Evolutionary conservation across 2,329 filamentous ascomycete genomes (phyloP), one percentile per base, ranked within the genome.

Genomic region (Rugonectria rugulosa): DNA sequence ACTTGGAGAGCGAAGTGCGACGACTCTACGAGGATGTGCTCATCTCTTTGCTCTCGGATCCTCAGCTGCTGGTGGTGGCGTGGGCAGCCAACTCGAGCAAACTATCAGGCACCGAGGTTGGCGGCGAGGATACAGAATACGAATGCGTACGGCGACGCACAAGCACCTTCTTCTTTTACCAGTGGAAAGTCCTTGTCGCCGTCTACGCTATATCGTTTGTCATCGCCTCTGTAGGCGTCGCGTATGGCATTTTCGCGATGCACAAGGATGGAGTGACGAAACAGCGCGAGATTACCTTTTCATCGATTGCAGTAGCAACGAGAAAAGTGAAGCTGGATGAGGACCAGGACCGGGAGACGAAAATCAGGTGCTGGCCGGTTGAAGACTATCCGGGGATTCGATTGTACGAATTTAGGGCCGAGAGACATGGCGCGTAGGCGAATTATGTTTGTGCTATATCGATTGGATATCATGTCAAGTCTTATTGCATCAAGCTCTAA

Each of bases 211-310:
- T 40, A 3, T 54, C 61, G 0, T 63, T 64, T 6, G 10, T 54
- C 1, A 53, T 65, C 7, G 59, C 57, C 3, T 7, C 31, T 0
- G 23, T 59, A 0, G 62, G 48, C 3, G 62, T 65, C 3, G 24
- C 11, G 2, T 62, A 42, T 4, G 61, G 59, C 1, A 47, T 65
- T 8, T 11, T 53, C 10, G 59, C 58, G 3, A 65, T 65, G 62
- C 14, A 17, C 6, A 44, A 43, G 3, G 62, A 64, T 8, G 59
- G 61, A 1, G 38, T 64, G 5, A n/a, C 47, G 1, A 50, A 61
- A 20, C 50, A 64, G 24, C 62, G 62, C 12, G 49, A 65, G 27
- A 62, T 62, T 19, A 57, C 34, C 0, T 64, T 65, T 14, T 64
- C 62, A 0, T 53, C 56, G 0, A 63, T 63, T 41, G 51, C 51